Base-by-base conservation (phyloP, 257 asterid species). In the Dorcoceras hygrometricum region DNA sequence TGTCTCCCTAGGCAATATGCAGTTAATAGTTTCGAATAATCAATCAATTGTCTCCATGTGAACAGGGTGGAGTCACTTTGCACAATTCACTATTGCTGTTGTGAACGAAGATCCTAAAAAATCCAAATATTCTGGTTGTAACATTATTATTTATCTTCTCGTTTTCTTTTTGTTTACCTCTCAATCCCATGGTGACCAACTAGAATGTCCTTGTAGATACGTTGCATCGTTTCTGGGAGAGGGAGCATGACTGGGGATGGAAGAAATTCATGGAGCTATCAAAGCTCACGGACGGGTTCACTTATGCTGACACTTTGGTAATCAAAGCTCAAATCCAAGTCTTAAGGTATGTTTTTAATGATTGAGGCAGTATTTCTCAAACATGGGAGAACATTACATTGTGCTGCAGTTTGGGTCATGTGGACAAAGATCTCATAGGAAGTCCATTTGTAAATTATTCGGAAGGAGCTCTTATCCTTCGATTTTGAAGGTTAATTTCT, bases 191-290 rank as follows among this genome's bases (percentile, higher is more conserved):
- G 25, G 9, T 25, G 22, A 67, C 51, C n/a, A 46, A 70, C 27
- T 55, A 69, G 39, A 43, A 64, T 50, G 27, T 56, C 39, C 51
- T 43, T 79, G 68, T 79, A 82, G 87, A 79, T 79, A 79, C 87
- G 14, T 70, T 82, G 67, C 87, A 82, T 54, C 83, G 87, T 4
- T 82, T 82, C 71, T 79, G 83, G 81, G 79, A 79, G 70, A 79
- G 77, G 63, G 87, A 82, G 69, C 87, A 82, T 75, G 87, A 82
- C 55, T 82, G 85, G 87, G 87, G 85, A 56, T 82, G 87, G 87
- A 82, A 82, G 73, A 82, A 82, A 69, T 82, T 82, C 73, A 82
- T 82, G 87, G 87, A 82, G 80, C 76, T 79, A 18, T 77, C 85
- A 28, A 82, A 82, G 68, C 79, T 82, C 59, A 63, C 72, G 16